Conservation (phyloP, 23 red algal species). For the Gracilaria caudata region DNA sequence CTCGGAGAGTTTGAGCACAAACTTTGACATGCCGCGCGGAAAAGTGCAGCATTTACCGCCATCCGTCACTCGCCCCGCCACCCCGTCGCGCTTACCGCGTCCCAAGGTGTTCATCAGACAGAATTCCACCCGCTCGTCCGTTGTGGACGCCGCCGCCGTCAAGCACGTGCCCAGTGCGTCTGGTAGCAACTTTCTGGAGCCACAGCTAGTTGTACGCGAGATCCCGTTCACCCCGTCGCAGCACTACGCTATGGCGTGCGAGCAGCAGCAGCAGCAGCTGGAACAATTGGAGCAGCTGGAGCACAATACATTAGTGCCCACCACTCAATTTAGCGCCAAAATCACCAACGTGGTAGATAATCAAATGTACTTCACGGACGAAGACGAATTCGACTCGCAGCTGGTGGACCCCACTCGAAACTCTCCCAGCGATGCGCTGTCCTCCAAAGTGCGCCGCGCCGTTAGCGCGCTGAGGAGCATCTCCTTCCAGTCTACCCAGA, state of each 20-base stretch:
- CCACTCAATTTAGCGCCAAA: neutral
- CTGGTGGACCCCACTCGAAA: constrained; percentile 6
- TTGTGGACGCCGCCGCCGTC: constrained; percentile 11
- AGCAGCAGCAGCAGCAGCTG: neutral
- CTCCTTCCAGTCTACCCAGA: constrained; percentile 38
- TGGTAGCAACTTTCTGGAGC: neutral
- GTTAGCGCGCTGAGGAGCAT: constrained; percentile 62
- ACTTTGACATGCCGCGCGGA: constrained; percentile 44
- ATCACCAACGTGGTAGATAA: constrained; percentile 24
- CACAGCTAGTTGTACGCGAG: neutral
- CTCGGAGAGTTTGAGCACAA: neutral
- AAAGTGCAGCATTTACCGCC: constrained; percentile 46
- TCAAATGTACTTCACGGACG: constrained; percentile 31
- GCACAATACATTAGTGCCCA: neutral
- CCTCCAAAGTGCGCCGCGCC: constrained; percentile 49
- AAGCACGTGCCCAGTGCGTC: neutral
- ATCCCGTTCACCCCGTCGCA: neutral
- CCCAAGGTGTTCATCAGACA: constrained; percentile 57
- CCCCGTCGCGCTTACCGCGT: constrained; percentile 48
- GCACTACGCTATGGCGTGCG: neutral
- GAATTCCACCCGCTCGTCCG: constrained; percentile 10
- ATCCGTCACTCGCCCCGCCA: constrained; percentile 18
- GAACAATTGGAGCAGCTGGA: neutral
- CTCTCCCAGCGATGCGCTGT: constrained; percentile 21
- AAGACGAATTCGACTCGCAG: constrained; percentile 29